Base-by-base conservation (phyloP, 1,284 basidiomycete species). In the Tetrapyrgos nigripes region DNA sequence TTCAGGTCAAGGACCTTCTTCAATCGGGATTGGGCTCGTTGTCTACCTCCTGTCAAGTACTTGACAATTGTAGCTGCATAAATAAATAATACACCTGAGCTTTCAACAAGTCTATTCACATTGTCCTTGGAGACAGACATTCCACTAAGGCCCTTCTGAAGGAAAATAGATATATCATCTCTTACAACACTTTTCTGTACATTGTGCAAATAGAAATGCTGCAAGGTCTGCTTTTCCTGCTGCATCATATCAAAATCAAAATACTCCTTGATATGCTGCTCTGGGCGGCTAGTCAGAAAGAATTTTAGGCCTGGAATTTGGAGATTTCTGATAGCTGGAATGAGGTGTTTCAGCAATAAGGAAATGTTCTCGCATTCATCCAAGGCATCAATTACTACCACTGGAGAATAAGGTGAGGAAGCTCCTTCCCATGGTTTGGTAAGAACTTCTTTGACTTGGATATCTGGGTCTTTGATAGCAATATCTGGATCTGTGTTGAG, bases 51-150 rank as follows among this genome's bases (percentile, higher is more conserved):
- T n/a, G n/a, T n/a, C n/a, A 49, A 19, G 21, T 17, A 49, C 17
- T 49, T 49, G 9, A 49, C 48, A 5, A n/a, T 29, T 24, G 48
- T 49, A 29, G 48, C 48, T 28, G 48, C 48, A 49, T 49, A 49
- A 17, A 49, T 49, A n/a, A 49, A 49, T 21, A 49, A 28, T 21
- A 14, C 29, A 11, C 48, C 48, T 28, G 48, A 27, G 13, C 9
- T 10, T 29, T 49, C 29, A n/a, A 21, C 17, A 3, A 49, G 48
- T 17, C 3, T 49, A 11, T 29, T 9, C 3, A 49, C 11, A 3
- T 49, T 10, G 27, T 10, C 14, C 3, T 49, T 13, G 9, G 48
- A 28, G 10, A 21, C 24, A 29, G 26, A 19, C 24, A 47, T 4
- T 14, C 3, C 4, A 4, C 19, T 29, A 5, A 49, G 23, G 14